Base-by-base conservation (phyloP, 345 rosid species). In the Jatropha curcas region DNA sequence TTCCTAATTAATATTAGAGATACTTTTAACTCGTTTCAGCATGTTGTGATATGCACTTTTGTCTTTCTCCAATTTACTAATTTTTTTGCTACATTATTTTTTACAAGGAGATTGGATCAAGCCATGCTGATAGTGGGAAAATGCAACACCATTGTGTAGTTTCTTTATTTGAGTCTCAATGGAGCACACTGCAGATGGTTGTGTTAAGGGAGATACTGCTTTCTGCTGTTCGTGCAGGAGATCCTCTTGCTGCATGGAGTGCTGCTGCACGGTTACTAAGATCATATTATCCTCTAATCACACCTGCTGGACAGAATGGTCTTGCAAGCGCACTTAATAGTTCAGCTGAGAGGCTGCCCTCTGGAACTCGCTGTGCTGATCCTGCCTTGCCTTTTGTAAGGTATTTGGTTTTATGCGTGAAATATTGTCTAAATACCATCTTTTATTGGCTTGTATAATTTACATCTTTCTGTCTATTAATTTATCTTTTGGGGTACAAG, bases 151-250 rank as follows among this genome's bases (percentile, higher is more conserved):
- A 87, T 65, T 96, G 91, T 35, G 83, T 93, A 28, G 94, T 91
- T 66, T 93, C 96, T 56, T 81, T 91, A 73, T 96, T 90, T 64
- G 97, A 93, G 83, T 96, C 97, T 69, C 99, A 90, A 60, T 96
- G 99, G 99, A 93, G 98, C 88, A 91, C 92, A 27, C 86, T 96
- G 81, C 99, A 93, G 87, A 96, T 96, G 99, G 98, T 96, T 82
- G 99, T 96, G 68, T 83, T 96, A 68, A 86, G 97, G 80, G 99
- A 96, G 89, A 90, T 96, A 88, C 82, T 93, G 77, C 87, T 93
- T 68, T 92, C 99, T 82, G 92, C 99, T 78, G 96, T 90, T 85
- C 92, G 98, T 64, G 97, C 98, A 35, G 96, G 93, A 78, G 98
- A 95, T 83, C 99, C 98, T 77, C 92, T 93, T 79, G 86, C 92